phyloP scores from a whole-genome alignment of 1,284 basidiomycete genomes.

The Malassezia pachydermatis region DNA sequence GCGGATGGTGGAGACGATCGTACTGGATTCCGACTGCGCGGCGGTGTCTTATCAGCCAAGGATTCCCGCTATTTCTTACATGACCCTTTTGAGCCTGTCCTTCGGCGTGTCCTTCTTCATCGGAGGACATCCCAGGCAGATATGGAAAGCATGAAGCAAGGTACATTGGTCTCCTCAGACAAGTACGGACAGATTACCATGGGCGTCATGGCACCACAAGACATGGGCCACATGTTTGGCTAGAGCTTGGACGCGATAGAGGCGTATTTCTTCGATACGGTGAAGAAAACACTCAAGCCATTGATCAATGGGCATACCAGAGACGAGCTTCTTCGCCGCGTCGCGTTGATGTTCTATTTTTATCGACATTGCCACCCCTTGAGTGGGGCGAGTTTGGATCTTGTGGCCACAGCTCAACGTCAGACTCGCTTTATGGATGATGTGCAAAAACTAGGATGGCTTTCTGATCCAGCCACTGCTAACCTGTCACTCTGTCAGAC shows the following conservation, averaged over 20 bases:
- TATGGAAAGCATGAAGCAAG: no score
- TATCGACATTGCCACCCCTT: not conserved
- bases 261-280: no score
- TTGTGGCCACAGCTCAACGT: not conserved
- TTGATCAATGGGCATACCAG: no score
- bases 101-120: not conserved
- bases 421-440: not conserved
- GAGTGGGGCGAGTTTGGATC: not conserved
- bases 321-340: not conserved
- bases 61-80: not conserved
- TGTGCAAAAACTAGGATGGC: not conserved
- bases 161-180: no score
- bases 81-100: not conserved
- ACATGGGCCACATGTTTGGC: no score
- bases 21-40: not conserved
- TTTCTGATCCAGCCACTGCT: not conserved
- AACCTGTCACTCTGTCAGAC: no score
- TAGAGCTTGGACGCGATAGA: no score
- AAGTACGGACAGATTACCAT: no score
- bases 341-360: not conserved
- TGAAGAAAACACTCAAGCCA: no score
- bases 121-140: no score
- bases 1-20: not conserved
- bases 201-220: no score
- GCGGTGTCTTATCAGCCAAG: not conserved